phyloP scores from a whole-genome alignment of 306 rosid genomes.

The Arachis hypogaea region DNA sequence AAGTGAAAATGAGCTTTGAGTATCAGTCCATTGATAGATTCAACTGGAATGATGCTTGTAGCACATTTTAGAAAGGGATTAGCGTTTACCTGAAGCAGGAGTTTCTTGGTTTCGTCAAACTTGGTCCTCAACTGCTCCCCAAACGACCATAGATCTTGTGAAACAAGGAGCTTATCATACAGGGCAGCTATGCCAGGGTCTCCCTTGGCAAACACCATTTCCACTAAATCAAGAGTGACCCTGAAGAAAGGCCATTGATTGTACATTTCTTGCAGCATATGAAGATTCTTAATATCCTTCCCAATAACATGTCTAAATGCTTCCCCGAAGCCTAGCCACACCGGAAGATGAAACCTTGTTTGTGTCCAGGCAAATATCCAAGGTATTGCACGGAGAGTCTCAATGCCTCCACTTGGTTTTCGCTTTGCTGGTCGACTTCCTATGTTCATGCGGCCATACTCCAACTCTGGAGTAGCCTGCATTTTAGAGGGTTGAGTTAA shows the following conservation, averaged over 20 bases:
- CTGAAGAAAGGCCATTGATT: conserved; percentile 91
- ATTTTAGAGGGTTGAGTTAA: conserved; percentile 29
- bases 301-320: conserved; percentile 69
- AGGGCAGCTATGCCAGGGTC: conserved; percentile 85
- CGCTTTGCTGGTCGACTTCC: conserved; percentile 96
- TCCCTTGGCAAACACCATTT: conserved; percentile 98
- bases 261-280: conserved; percentile 84
- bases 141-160: conserved; percentile 70
- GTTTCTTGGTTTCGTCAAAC: conserved; percentile 78
- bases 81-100: conserved; percentile 71
- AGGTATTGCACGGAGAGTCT: conserved; percentile 91
- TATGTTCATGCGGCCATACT: conserved; percentile 94
- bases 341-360: conserved; percentile 95
- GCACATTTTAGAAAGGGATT: neutral
- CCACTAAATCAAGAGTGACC: conserved; percentile 90
- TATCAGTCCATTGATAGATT: conserved; percentile 12
- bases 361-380: conserved; percentile 99
- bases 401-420: conserved; percentile 92
- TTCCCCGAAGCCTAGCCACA: conserved; percentile 89
- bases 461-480: conserved; percentile 96
- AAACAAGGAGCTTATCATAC: conserved; percentile 86
- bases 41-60: neutral
- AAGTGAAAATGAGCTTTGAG: conserved; percentile 23
- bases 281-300: conserved; percentile 67
- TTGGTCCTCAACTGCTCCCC: conserved; percentile 69